Conservation (phyloP, 495 filamentous ascomycete genomes). For the Daldinia caldariorum region DNA sequence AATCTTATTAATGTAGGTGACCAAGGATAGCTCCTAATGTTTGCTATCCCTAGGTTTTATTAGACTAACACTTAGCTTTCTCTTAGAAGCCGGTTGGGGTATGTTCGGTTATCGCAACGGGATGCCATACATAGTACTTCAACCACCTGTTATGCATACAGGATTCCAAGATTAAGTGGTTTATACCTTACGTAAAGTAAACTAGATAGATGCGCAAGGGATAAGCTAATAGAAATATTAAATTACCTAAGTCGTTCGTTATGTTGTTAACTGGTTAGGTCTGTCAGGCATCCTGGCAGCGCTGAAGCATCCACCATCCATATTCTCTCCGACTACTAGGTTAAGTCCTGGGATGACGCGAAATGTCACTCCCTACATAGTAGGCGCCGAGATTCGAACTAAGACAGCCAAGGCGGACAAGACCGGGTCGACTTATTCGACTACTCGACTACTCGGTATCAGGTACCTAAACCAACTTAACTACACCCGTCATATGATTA, state of each 20-base stretch:
- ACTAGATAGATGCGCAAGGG: neutral
- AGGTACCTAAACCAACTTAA: neutral
- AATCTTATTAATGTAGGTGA: no score
- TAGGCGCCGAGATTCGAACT: neutral
- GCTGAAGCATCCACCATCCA: neutral
- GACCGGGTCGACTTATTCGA: no score
- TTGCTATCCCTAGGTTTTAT: no score
- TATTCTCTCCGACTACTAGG: no score
- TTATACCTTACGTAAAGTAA: neutral
- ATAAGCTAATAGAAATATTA: neutral
- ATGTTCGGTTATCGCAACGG: neutral
- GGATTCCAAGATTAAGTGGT: neutral
- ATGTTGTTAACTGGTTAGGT: no score
- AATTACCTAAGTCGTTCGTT: no score
- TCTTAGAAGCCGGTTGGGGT: neutral
- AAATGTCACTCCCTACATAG: neutral
- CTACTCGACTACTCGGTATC: neutral
- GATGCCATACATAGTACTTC: no score
- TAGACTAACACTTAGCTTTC: neutral
- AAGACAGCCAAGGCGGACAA: constrained; percentile 14
- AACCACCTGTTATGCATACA: no score
- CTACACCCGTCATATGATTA: constrained; percentile 5
- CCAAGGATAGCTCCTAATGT: no score
- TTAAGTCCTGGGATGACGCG: neutral
- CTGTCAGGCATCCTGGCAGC: no score